Percentiles rank a stretch among this genome's conserved stretches.
Evolutionary conservation across 345 rosid species (phyloP).

Genomic region (Murraya paniculata): DNA sequence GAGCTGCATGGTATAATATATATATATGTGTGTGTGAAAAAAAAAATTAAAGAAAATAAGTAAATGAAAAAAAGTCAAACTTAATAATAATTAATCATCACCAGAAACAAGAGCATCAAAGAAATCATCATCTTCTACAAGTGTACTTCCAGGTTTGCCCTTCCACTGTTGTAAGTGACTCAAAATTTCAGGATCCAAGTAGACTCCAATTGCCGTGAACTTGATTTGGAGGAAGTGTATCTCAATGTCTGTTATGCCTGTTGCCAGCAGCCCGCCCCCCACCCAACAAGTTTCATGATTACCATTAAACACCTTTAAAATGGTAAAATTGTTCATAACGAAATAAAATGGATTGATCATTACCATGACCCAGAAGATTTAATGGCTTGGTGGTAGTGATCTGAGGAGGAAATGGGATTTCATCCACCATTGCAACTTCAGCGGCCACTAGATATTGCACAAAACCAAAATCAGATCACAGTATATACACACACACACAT

Average conservation of each 20-base stretch:
- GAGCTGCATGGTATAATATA: slow-evolving; percentile 39
- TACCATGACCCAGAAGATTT: slow-evolving; percentile 71
- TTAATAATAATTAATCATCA: slow-evolving; percentile 18
- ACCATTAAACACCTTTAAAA: too few relatives aligned
- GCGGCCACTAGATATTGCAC: slow-evolving; percentile 52
- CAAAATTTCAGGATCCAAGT: slow-evolving; percentile 64
- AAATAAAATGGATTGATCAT: neutral
- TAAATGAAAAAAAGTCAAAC: neutral
- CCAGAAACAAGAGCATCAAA: slow-evolving; percentile 73
- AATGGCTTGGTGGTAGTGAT: slow-evolving; percentile 58
- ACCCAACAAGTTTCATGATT: neutral
- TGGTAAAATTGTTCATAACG: too few relatives aligned
- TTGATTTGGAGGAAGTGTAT: slow-evolving; percentile 91
- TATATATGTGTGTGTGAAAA: too few relatives aligned
- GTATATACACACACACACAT: too few relatives aligned
- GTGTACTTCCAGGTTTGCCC: slow-evolving; percentile 55
- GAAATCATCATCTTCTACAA: slow-evolving; percentile 75
- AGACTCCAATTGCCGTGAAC: slow-evolving; percentile 93
- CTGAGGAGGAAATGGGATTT: slow-evolving; percentile 63
- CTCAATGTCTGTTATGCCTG: slow-evolving; percentile 78
- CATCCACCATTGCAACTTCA: slow-evolving; percentile 71
- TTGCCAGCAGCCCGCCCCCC: neutral
- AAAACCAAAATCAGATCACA: neutral
- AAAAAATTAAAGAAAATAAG: neutral
- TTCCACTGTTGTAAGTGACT: slow-evolving; percentile 64